A percentile compares a stretch with the other conserved stretches of the same genome.
These are phyloP conservation scores for Dalbergia oliveri DNA, from an alignment of 306 rosid genomes.

Conservation along the genomic window DNA sequence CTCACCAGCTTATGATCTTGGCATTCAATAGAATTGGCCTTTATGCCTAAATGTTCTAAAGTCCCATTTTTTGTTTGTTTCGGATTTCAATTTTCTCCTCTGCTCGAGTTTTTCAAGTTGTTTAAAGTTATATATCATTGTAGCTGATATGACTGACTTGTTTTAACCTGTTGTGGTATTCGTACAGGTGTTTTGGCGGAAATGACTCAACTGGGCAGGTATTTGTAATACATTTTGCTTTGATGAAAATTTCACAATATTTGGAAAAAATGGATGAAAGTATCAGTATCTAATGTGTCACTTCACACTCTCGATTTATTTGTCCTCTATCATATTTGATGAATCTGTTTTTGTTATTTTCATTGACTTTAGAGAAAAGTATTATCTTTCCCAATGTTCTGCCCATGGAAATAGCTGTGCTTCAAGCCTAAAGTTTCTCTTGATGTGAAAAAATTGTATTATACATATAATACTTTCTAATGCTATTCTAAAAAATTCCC, in stretches of 20 bases:
- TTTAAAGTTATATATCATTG: constrained; percentile 21
- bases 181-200: constrained; percentile 74
- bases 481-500: background rate
- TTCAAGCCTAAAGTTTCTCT: constrained; percentile 21
- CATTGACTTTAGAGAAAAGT: constrained; percentile 6
- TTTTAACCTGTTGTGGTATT: constrained; percentile 51
- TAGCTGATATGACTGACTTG: constrained; percentile 10
- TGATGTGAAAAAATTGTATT: constrained; percentile 1
- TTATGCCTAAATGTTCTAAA: constrained; percentile 8
- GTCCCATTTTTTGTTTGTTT: constrained; percentile 4
- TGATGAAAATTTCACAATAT: constrained; percentile 30
- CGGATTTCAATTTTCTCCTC: constrained; percentile 1
- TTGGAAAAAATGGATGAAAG: constrained; percentile 18
- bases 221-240: constrained; percentile 49
- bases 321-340: constrained; percentile 15
- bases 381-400: constrained; percentile 22
- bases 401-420: constrained; percentile 3
- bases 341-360: constrained; percentile 24
- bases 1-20: constrained; percentile 6
- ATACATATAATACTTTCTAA: background rate
- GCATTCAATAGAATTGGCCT: background rate
- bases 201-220: constrained; percentile 86
- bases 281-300: constrained; percentile 1
- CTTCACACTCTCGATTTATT: background rate
- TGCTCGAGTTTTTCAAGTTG: background rate